These are phyloP conservation scores for Saccharomycopsis amapae DNA, from an alignment of 805 yeast genomes.

Conservation along the genomic window DNA sequence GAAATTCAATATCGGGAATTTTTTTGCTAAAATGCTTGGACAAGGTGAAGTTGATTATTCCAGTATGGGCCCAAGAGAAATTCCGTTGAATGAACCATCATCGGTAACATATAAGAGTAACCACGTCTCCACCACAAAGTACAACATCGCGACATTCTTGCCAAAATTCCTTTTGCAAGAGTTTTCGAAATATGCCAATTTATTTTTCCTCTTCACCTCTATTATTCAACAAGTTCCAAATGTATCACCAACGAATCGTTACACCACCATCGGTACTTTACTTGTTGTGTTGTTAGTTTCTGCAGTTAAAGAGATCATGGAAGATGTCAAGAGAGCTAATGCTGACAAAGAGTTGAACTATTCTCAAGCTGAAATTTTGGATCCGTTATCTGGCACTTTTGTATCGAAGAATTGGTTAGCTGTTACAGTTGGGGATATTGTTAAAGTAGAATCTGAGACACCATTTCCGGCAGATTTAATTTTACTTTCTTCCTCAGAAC, in stretches of 20 bases:
- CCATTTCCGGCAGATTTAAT: constrained; percentile 92
- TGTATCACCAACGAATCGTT: constrained; percentile 93
- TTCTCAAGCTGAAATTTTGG: constrained; percentile 64
- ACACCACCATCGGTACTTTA: constrained; percentile 90
- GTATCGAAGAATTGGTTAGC: constrained; percentile 71
- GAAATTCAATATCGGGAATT: constrained; percentile 32
- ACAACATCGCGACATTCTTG: constrained; percentile 84
- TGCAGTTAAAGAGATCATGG: constrained; percentile 84
- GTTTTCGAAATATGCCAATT: constrained; percentile 92
- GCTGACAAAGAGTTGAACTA: constrained; percentile 88
- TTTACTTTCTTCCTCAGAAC: constrained; percentile 86
- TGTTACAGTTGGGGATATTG: constrained; percentile 85
- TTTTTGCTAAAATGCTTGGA: constrained; percentile 28
- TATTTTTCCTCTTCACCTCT: constrained; percentile 89
- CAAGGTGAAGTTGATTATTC: constrained; percentile 48
- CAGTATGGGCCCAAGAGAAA: constrained; percentile 38
- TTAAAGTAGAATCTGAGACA: constrained; percentile 77
- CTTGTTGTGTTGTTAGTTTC: constrained; percentile 80
- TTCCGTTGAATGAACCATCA: constrained; percentile 16
- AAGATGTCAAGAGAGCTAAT: constrained; percentile 78
- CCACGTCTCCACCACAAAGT: constrained; percentile 91
- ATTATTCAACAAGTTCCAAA: constrained; percentile 94
- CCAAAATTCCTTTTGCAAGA: constrained; percentile 96
- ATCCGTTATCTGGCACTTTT: constrained; percentile 52
- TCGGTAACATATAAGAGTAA: constrained; percentile 61